phyloP scores from a whole-genome alignment of 225 moss, liverwort and hornwort species.

The Pleurozium schreberi region DNA sequence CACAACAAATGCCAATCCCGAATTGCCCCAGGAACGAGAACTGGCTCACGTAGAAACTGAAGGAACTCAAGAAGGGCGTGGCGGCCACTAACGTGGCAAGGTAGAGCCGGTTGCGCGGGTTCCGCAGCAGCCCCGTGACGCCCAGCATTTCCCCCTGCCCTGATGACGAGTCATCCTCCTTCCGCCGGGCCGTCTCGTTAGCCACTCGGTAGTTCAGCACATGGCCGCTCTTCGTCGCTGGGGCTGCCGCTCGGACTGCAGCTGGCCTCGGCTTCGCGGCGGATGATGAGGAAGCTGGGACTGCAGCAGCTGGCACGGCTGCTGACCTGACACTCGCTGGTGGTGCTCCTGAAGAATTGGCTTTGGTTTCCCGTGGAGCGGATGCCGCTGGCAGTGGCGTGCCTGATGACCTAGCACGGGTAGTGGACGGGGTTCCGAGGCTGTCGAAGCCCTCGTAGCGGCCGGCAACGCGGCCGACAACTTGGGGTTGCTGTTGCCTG shows the following conservation, averaged over 20 bases:
- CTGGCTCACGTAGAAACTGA: constrained; percentile 44
- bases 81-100: constrained; percentile 27
- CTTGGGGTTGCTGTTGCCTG: not conserved
- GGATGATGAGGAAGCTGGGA: too few species aligned
- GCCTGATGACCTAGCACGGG: not conserved
- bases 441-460: constrained; percentile 6
- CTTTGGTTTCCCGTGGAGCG: not conserved
- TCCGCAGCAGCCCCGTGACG: not conserved
- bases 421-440: not conserved
- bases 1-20: constrained; percentile 26
- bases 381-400: not conserved
- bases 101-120: constrained; percentile 34
- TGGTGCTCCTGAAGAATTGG: too few species aligned
- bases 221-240: not conserved
- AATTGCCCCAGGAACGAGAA: constrained; percentile 45
- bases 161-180: constrained; percentile 5
- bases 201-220: not conserved
- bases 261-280: not conserved
- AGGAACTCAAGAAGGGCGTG: constrained; percentile 35
- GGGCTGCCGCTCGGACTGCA: not conserved
- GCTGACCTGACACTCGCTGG: too few species aligned
- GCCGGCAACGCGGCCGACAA: not conserved
- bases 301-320: too few species aligned
- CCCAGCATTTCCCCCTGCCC: not conserved
- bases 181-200: constrained; percentile 2